Evolutionary conservation across 2,329 filamentous ascomycete species (phyloP), one percentile per base, ranked within the genome.

Genomic region (Hypomyces perniciosus): DNA sequence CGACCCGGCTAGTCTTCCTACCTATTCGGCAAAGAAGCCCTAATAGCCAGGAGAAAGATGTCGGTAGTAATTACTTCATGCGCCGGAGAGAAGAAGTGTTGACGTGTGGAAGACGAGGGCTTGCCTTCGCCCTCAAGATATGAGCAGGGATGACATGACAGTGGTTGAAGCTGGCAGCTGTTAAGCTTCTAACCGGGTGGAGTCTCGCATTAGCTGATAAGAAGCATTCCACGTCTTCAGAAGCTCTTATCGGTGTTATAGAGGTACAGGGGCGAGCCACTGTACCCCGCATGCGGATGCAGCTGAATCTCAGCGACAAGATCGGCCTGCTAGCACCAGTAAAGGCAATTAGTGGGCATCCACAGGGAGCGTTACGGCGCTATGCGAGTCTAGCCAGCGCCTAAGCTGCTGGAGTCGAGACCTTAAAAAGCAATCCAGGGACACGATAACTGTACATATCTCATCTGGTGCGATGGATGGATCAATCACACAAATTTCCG

Each of bases 251-350:
- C 51, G 42, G 27, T 39, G 51, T 53, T 53, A 53, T 27, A 29
- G 42, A 41, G 41, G 30, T 53, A 53, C 51, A 27, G 41, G 13
- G 42, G 8, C 28, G 6, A 29, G 37, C 27, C 48, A 39, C 41
- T 39, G 46, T 39, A 50, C 51, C 51, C 51, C 51, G 51, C 51
- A 53, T 53, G 51, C 41, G 40, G 51, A 39, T 45, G 42, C 51
- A 34, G 42, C 29, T n/a, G 26, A 44, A 28, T 5, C 31, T 44
- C 28, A 44, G 29, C 42, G 30, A n/a, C 42, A 30, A 5, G 42
- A 44, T 42, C 13, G 27, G 39, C 39, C 27, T 10, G 10, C 5
- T 12, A 28, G 20, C 39, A 28, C 20, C 26, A 28, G 39, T 42
- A 8, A 26, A 2, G 20, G 39, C 39, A 28, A 42, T 42, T 42